Evolutionary conservation across 768 basidiomycete genomes (phyloP).

Genomic region (Kwoniella pini): DNA sequence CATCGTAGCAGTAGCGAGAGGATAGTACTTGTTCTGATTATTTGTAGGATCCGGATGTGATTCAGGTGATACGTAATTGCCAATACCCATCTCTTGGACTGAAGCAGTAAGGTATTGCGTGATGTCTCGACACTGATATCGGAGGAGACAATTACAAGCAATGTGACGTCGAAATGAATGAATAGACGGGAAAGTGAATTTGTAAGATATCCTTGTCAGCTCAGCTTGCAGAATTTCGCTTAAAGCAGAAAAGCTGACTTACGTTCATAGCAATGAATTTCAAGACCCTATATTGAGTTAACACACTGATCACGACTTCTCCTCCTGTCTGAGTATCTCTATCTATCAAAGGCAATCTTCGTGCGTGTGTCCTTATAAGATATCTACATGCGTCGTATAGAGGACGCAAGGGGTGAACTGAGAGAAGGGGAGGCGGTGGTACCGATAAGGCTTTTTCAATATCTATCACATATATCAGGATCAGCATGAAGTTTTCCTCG

Average conservation of each 20-base stretch:
- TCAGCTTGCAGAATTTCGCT: too few species aligned
- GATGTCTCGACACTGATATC: conserved; percentile 71
- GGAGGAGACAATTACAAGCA: neutral
- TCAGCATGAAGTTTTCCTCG: neutral
- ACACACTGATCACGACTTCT: conserved; percentile 90
- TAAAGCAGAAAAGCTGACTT: conserved; percentile 37
- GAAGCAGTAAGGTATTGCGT: conserved; percentile 46
- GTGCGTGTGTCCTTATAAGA: conserved; percentile 91
- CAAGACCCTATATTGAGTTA: conserved; percentile 96
- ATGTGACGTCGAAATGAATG: neutral
- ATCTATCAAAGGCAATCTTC: conserved; percentile 90
- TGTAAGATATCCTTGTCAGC: neutral
- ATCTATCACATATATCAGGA: conserved; percentile 59
- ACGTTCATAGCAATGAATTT: conserved; percentile 99
- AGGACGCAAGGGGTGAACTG: conserved; percentile 81
- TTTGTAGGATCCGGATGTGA: conserved; percentile 40
- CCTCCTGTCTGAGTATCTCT: conserved; percentile 89
- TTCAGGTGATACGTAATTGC: conserved; percentile 72
- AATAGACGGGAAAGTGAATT: neutral
- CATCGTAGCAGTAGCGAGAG: conserved; percentile 87
- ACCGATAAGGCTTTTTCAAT: conserved; percentile 92
- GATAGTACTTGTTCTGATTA: conserved; percentile 69
- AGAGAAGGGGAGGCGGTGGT: conserved; percentile 83
- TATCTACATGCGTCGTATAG: conserved; percentile 86
- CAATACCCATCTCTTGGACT: conserved; percentile 69